Conservation (phyloP, 2,329 filamentous ascomycete genomes). For the Lecanicillium sp. region DNA sequence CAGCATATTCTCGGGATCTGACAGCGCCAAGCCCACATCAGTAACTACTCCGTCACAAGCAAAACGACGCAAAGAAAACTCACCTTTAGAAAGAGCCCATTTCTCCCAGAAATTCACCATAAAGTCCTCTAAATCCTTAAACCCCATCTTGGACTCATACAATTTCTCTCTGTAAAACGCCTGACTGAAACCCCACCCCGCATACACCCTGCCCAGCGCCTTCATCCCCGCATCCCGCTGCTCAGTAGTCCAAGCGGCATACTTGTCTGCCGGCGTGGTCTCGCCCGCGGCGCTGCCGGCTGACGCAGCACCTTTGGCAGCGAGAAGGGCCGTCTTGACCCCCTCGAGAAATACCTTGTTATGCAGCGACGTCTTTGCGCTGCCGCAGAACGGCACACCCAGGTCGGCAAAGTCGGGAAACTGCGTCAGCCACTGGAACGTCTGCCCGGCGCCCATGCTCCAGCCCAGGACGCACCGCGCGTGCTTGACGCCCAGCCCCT, state of each 20-base stretch:
- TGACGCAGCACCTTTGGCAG: constrained; percentile 33
- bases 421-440: constrained; percentile 43
- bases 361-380: constrained; percentile 41
- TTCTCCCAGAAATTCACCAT: constrained; percentile 69
- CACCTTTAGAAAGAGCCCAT: constrained; percentile 58
- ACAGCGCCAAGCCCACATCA: neutral
- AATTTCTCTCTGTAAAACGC: constrained; percentile 67
- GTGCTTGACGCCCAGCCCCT: constrained; percentile 31
- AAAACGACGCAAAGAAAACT: constrained; percentile 26
- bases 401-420: constrained; percentile 39
- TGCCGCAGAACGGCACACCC: constrained; percentile 41
- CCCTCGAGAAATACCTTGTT: constrained; percentile 50
- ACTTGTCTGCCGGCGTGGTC: constrained; percentile 13
- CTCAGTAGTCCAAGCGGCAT: constrained; percentile 31
- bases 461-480: constrained; percentile 44
- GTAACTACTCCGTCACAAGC: neutral
- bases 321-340: constrained; percentile 37
- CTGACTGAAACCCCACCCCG: constrained; percentile 75
- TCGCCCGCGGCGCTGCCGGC: constrained; percentile 37
- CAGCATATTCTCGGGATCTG: constrained; percentile 66
- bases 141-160: constrained; percentile 58
- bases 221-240: constrained; percentile 43
- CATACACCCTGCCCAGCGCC: constrained; percentile 67
- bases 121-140: constrained; percentile 63
- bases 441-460: constrained; percentile 48